Percentiles rank a stretch among this genome's conserved stretches.
phyloP scores from a whole-genome alignment of 2,329 filamentous ascomycete genomes.

The Phaeosphaeriaceae sp. region DNA sequence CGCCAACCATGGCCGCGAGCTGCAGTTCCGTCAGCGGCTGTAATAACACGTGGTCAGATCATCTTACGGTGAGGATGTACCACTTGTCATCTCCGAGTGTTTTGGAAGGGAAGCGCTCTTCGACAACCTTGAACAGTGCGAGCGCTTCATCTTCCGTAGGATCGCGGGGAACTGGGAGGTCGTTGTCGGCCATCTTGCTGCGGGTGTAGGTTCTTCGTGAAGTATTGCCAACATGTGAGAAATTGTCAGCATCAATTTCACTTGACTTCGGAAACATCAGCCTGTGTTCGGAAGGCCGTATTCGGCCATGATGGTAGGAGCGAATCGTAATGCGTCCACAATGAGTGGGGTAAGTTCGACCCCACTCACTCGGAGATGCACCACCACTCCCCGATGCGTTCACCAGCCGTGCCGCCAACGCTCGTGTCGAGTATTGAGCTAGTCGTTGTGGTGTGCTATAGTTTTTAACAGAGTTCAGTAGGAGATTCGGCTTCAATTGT shows the following conservation, averaged over 20 bases:
- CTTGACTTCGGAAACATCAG: background rate
- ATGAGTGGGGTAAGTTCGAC: slow-evolving; percentile 19
- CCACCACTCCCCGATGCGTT: slow-evolving; percentile 12
- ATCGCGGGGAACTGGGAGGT: slow-evolving; percentile 27
- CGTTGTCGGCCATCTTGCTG: slow-evolving; percentile 19
- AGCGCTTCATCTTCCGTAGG: slow-evolving; percentile 51
- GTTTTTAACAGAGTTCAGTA: background rate
- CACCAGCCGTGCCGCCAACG: background rate
- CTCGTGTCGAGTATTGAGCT: background rate
- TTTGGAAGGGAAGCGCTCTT: slow-evolving; percentile 54
- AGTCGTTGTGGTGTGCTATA: background rate
- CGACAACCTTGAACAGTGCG: slow-evolving; percentile 52
- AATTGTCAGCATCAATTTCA: background rate
- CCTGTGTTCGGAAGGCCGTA: background rate
- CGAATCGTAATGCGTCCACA: slow-evolving; percentile 5
- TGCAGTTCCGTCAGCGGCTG: slow-evolving; percentile 11
- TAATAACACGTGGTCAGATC: background rate
- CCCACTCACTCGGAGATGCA: slow-evolving; percentile 8
- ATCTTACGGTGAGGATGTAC: slow-evolving; percentile 53
- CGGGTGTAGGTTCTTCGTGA: background rate
- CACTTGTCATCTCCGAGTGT: slow-evolving; percentile 55
- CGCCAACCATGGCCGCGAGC: slow-evolving; percentile 58
- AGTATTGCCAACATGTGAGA: background rate
- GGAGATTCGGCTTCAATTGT: background rate
- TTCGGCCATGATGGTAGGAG: background rate